A percentile compares a stretch with the other conserved stretches of the same genome.
phyloP scores from a whole-genome alignment of 148 eudicot species.

The Linanthus parryae region DNA sequence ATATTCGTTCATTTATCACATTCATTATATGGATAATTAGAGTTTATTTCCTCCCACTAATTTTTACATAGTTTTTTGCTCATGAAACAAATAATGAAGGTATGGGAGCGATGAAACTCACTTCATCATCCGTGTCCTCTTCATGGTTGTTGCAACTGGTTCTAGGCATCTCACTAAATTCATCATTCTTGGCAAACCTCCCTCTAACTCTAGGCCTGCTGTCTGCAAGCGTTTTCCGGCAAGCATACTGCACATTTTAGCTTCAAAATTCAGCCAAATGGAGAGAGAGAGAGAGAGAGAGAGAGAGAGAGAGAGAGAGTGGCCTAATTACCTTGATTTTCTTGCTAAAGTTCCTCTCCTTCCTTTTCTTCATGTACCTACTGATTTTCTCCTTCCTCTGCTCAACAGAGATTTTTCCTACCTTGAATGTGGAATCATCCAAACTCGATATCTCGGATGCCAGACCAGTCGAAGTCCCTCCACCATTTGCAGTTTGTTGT shows the following conservation, averaged over 20 bases:
- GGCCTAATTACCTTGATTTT: constrained; percentile 70
- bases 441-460: constrained; percentile 63
- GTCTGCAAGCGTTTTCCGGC: constrained; percentile 93
- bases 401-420: constrained; percentile 70
- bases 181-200: constrained; percentile 91
- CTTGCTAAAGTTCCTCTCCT: constrained; percentile 90
- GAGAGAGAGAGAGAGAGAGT: constrained; percentile 4
- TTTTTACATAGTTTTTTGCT: too few species aligned
- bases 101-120: constrained; percentile 14
- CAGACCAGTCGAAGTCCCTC: constrained; percentile 44
- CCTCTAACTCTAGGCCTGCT: constrained; percentile 94
- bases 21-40: too few species aligned
- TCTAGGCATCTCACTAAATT: constrained; percentile 45
- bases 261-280: not conserved
- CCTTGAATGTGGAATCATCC: constrained; percentile 68
- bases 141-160: constrained; percentile 44
- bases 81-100: too few species aligned
- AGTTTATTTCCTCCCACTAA: too few species aligned
- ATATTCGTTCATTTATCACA: too few species aligned
- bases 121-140: constrained; percentile 72
- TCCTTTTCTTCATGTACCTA: constrained; percentile 84
- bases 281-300: too few species aligned
- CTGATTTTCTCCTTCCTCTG: constrained; percentile 80
- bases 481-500: constrained; percentile 48
- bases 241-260: constrained; percentile 62